Evolutionary conservation across 768 basidiomycete species (phyloP), one percentile per base, ranked within the genome.

Genomic region (Kwoniella europaea): DNA sequence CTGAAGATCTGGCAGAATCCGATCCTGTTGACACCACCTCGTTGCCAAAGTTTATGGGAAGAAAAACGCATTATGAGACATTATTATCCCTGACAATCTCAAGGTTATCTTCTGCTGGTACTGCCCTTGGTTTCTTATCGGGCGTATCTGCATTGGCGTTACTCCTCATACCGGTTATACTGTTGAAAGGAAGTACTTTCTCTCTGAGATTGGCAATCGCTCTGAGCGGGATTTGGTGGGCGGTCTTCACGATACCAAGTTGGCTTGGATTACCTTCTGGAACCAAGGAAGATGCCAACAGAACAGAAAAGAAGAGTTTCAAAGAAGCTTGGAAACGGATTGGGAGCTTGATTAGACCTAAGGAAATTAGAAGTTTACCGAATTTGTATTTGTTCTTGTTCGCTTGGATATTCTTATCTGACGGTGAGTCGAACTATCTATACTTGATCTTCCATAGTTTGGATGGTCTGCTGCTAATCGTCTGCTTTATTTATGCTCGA

Each of bases 381-480:
- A 90, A 93, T 77, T 94, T 94, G 1, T 98, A 95, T 86, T 88
- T 88, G 74, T 98, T 93, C 76, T 89, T 98, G 54, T 88, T 90
- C 5, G 93, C 96, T 0, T 98, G 95, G 94, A 95, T 97, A 82
- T 87, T 98, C 13, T 88, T 98, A 24, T 93, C 92, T 1, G 95
- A 98, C 77, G 92, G 93, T 92, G 63, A 55, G 88, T 83, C 29
- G n/a, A 58, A n/a, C 7, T 15, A 15, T 22, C 57, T 22, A 7
- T 18, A 24, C 35, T 16, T 29, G 59, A 61, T 9, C 44, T 20
- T 16, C 29, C 22, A 43, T 41, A 24, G 15, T 6, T 59, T 41
- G 22, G 2, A 59, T 10, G 1, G 16, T 24, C 43, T 35, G 53
- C 63, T 63, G 46, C 63, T 63, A 42, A 63, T 16, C 5, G 43